Conservation (phyloP, 106 monocot species). For the Narthecium ossifragum region DNA sequence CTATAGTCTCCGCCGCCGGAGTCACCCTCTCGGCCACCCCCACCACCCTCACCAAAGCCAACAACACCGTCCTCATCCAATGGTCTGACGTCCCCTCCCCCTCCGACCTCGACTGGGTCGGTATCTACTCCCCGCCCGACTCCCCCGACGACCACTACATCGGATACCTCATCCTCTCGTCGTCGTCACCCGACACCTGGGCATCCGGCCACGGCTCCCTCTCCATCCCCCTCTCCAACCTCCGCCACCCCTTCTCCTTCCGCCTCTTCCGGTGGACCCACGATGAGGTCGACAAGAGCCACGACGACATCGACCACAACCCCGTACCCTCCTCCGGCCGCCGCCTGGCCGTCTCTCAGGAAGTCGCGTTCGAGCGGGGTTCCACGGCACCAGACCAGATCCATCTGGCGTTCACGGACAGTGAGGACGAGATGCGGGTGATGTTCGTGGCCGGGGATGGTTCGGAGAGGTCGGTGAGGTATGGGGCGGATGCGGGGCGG, state of each 20-base stretch:
- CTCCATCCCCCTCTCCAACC: conserved; percentile 65
- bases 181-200: conserved; percentile 48
- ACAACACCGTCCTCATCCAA: conserved; percentile 36
- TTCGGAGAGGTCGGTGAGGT: conserved; percentile 37
- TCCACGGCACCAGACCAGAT: conserved; percentile 53
- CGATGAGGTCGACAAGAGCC: conserved; percentile 45
- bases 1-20: conserved; percentile 16
- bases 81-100: conserved; percentile 73
- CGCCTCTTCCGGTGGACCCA: conserved; percentile 72
- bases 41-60: conserved; percentile 42
- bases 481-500: conserved; percentile 36
- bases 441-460: conserved; percentile 62
- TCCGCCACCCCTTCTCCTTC: conserved; percentile 67
- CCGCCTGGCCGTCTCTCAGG: conserved; percentile 49
- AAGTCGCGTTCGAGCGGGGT: conserved; percentile 34
- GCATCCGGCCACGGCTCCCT: conserved; percentile 54
- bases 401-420: conserved; percentile 66
- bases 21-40: conserved; percentile 58
- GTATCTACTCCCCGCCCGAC: conserved; percentile 79
- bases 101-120: conserved; percentile 73
- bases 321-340: conserved; percentile 61
- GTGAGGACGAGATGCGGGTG: conserved; percentile 85
- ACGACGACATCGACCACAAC: conserved; percentile 78
- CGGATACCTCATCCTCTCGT: conserved; percentile 84
- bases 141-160: conserved; percentile 63